phyloP scores from a whole-genome alignment of 768 basidiomycete genomes.

The Boletus subcaerulescens region DNA sequence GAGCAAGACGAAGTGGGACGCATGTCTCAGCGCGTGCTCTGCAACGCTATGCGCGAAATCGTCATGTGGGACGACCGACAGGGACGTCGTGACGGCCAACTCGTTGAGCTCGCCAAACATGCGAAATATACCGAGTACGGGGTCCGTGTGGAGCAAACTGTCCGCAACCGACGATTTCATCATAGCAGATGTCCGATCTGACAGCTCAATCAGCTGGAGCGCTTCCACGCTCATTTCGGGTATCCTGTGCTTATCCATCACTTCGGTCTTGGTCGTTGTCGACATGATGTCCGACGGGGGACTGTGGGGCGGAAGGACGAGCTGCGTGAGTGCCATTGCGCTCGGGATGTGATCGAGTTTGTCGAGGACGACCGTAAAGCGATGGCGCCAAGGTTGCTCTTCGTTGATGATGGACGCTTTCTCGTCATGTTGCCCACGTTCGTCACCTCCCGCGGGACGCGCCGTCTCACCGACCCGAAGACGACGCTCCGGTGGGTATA shows the following conservation, averaged over 20 bases:
- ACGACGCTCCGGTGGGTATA: slow-evolving; percentile 67
- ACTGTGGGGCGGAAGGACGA: slow-evolving; percentile 51
- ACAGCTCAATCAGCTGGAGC: slow-evolving; percentile 81
- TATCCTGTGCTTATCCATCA: slow-evolving; percentile 6
- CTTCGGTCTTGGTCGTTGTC: slow-evolving; percentile 3
- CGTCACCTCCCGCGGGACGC: slow-evolving; percentile 30
- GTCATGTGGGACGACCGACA: slow-evolving; percentile 76
- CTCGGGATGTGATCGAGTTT: slow-evolving; percentile 86
- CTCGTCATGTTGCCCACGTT: slow-evolving; percentile 19
- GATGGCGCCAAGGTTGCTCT: slow-evolving; percentile 42
- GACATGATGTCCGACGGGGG: slow-evolving; percentile 5
- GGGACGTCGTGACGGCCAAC: slow-evolving; percentile 57
- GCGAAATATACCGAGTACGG: slow-evolving; percentile 67
- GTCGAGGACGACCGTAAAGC: slow-evolving; percentile 85
- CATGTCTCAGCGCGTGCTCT: slow-evolving; percentile 58
- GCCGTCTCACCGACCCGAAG: slow-evolving; percentile 36
- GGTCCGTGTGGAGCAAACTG: slow-evolving; percentile 66
- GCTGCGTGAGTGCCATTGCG: slow-evolving; percentile 86
- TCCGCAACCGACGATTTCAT: slow-evolving; percentile 67
- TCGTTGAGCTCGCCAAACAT: slow-evolving; percentile 75
- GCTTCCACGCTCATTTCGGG: slow-evolving; percentile 59
- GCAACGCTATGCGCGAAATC: slow-evolving; percentile 67
- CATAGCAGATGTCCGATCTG: slow-evolving; percentile 62
- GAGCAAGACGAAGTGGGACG: slow-evolving; percentile 73
- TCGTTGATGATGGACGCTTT: slow-evolving; percentile 9